Evolutionary conservation across 176 grass and related monocot species (phyloP), one percentile per base, ranked within the genome.

Genomic region (Aegilops umbellulata): DNA sequence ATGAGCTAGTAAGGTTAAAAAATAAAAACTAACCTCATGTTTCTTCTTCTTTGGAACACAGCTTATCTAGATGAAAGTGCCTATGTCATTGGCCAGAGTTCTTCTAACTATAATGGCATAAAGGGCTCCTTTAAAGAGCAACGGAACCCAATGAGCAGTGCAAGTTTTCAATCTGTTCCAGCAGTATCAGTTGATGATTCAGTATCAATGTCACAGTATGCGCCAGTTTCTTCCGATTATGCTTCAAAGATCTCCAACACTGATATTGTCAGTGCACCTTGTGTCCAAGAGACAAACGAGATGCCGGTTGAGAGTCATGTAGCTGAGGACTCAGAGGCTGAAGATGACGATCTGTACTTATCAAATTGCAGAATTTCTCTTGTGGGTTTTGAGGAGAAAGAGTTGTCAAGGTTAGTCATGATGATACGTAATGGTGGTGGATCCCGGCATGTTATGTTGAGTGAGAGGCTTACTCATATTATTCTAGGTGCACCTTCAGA

Each of bases 391-490:
- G 86, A 89, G 64, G 93, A 95, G 72, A 90, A 80, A 83, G 90
- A 98, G 36, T 85, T 86, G 79, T 88, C 84, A 76, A 91, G 80
- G 71, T 64, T 95, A 83, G 64, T 98, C 34, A 88, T 53, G 76
- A 88, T 95, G 87, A 89, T 95, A 89, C 88, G 88, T 42, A 84
- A 86, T 79, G 96, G 96, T 51, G 93, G 96, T 88, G 96, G 96
- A 58, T 90, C 91, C 85, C 84, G 96, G 31, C 81, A 94, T 89
- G 86, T 94, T 80, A 84, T 89, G 86, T 60, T 94, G 86, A 98
- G 84, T 88, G 90, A 95, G 74, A 95, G 86, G 74, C 83, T 98
- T 65, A 95, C 96, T 60, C 96, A 98, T 93, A 95, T 98, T 78
- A 31, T 98, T 87, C 79, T 95, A 70, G 96, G 96, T 65, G 70